Conservation (phyloP, 495 filamentous ascomycete genomes). For the Penicillium cosmopolitanum region DNA sequence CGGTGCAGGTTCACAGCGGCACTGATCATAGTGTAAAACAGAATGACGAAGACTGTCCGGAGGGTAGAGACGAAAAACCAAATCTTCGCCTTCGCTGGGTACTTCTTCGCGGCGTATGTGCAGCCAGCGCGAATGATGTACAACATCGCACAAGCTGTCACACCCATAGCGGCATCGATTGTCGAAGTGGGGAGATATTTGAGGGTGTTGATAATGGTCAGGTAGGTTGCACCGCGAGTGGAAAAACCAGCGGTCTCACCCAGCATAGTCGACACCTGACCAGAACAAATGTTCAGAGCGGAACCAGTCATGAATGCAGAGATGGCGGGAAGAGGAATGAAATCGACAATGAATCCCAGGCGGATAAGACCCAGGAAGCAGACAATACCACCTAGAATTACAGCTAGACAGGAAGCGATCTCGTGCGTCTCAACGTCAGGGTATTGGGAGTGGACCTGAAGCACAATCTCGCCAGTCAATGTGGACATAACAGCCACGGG, state of each 20-base stretch:
- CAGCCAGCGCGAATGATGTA: constrained; percentile 78
- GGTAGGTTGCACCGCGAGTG: constrained; percentile 78
- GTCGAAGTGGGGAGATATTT: constrained; percentile 69
- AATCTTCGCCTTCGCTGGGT: constrained; percentile 68
- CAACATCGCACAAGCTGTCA: constrained; percentile 80
- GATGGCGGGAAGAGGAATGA: constrained; percentile 90
- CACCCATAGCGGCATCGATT: constrained; percentile 85
- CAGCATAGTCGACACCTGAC: constrained; percentile 86
- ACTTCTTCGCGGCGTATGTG: constrained; percentile 67
- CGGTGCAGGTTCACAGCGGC: constrained; percentile 74
- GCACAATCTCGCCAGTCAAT: constrained; percentile 78
- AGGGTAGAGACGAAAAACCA: constrained; percentile 92
- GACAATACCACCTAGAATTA: constrained; percentile 84
- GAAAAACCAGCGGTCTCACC: constrained; percentile 74
- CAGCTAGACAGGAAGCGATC: constrained; percentile 78
- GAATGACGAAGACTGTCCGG: constrained; percentile 87
- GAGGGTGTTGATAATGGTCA: constrained; percentile 84
- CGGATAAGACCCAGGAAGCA: constrained; percentile 77
- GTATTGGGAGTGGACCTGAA: constrained; percentile 54
- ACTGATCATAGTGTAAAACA: constrained; percentile 92
- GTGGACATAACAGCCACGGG: constrained; percentile 97
- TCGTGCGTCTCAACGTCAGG: constrained; percentile 63
- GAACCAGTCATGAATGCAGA: constrained; percentile 98
- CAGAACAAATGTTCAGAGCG: constrained; percentile 84
- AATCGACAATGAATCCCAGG: constrained; percentile 90